phyloP scores from a whole-genome alignment of 768 basidiomycete species.

The Hysterangium stoloniferum region DNA sequence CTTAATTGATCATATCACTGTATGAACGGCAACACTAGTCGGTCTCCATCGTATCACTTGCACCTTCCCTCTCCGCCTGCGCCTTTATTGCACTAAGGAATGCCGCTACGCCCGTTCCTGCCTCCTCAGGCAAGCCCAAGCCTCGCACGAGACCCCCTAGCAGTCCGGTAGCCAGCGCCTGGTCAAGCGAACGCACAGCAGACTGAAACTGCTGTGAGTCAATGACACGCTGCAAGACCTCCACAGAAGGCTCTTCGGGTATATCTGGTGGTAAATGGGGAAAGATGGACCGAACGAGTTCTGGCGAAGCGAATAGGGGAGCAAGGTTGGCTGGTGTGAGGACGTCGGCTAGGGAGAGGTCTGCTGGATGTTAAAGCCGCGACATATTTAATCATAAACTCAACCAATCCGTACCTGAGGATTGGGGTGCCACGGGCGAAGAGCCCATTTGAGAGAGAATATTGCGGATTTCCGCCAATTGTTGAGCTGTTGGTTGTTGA shows the following conservation, averaged over 20 bases:
- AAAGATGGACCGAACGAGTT: conserved; percentile 60
- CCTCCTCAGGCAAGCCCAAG: conserved; percentile 78
- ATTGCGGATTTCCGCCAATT: conserved; percentile 8
- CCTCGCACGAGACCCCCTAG: conserved; percentile 67
- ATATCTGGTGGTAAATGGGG: conserved; percentile 80
- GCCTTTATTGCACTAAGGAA: conserved; percentile 78
- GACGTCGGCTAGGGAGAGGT: conserved; percentile 66
- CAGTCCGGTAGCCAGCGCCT: conserved; percentile 75
- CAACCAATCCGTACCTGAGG: conserved; percentile 2
- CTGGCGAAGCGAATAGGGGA: conserved; percentile 62
- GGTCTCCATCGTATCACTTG: conserved; percentile 68
- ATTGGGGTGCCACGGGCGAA: background rate
- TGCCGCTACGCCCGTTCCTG: conserved; percentile 66
- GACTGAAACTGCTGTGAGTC: conserved; percentile 78
- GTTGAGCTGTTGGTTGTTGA: conserved; percentile 1
- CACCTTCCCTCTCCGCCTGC: conserved; percentile 49
- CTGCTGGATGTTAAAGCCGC: conserved; percentile 23
- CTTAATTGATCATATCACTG: no score
- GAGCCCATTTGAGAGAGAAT: conserved; percentile 1
- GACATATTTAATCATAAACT: background rate
- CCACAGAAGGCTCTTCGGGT: conserved; percentile 56
- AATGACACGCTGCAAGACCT: conserved; percentile 67
- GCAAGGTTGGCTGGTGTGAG: conserved; percentile 65
- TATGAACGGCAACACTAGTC: no score
- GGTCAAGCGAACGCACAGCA: conserved; percentile 74